A percentile compares a stretch with the other conserved stretches of the same genome.
Evolutionary conservation across 495 filamentous ascomycete genomes (phyloP).

Genomic region (Aspergillus ostianus): DNA sequence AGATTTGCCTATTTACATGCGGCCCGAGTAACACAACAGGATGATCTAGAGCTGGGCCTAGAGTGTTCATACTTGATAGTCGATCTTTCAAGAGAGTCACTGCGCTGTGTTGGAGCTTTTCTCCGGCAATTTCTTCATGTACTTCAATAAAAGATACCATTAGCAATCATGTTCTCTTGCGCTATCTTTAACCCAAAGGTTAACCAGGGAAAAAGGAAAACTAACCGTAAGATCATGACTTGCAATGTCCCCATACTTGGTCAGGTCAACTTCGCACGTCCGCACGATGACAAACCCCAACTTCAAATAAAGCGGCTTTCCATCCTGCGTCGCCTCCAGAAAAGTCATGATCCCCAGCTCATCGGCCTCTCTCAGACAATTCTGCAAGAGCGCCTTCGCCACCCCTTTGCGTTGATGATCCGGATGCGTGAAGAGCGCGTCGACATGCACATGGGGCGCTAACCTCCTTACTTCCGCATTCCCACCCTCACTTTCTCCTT

Average conservation of each 20-base stretch:
- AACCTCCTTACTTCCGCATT: neutral
- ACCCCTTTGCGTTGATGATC: neutral
- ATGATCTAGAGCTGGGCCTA: no score
- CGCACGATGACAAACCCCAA: neutral
- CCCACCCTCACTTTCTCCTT: neutral
- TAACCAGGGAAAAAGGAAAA: neutral
- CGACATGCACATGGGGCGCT: neutral
- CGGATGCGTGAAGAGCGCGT: neutral
- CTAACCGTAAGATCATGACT: neutral
- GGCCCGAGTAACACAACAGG: no score
- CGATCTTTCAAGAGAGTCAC: no score
- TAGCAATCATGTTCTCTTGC: neutral
- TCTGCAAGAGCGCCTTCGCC: neutral
- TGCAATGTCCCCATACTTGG: neutral
- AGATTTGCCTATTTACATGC: no score
- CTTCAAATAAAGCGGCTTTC: neutral
- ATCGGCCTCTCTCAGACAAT: neutral
- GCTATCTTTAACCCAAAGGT: neutral
- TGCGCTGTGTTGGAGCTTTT: neutral
- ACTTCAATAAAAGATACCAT: neutral
- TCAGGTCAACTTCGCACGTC: neutral
- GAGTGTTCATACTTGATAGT: no score
- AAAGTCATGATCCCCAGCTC: neutral
- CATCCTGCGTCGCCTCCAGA: neutral
- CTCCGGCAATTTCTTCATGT: neutral